phyloP scores from a whole-genome alignment of 2,329 filamentous ascomycete species.

The Furcasterigmium sp. region DNA sequence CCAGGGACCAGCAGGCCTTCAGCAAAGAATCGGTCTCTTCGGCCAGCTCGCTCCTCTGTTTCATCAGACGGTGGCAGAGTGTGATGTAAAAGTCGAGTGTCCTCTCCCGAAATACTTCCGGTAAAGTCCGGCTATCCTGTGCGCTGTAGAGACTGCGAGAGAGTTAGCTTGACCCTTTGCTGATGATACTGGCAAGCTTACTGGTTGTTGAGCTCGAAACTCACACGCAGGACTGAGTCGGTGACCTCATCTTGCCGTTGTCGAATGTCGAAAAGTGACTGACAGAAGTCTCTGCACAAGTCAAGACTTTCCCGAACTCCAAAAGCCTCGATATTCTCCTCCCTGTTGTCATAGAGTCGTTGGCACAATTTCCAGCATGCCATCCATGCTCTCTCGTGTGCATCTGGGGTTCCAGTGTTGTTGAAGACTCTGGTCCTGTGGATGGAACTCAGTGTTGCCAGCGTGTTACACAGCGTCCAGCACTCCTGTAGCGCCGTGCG shows the following conservation, averaged over 20 bases:
- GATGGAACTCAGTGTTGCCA: conserved; percentile 78
- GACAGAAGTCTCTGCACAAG: conserved; percentile 86
- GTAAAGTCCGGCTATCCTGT: conserved; percentile 71
- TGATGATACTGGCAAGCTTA: conserved; percentile 26
- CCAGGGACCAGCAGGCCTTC: conserved; percentile 81
- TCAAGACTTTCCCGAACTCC: conserved; percentile 74
- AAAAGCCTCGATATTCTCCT: conserved; percentile 61
- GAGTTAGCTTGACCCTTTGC: neutral
- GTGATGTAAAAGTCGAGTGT: conserved; percentile 95
- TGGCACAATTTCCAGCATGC: conserved; percentile 92
- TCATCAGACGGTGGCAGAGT: conserved; percentile 92
- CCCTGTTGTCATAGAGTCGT: conserved; percentile 75
- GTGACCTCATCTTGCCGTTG: conserved; percentile 70
- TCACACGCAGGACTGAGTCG: conserved; percentile 85
- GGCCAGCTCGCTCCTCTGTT: conserved; percentile 72
- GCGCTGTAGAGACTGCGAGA: conserved; percentile 71
- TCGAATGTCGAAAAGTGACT: conserved; percentile 82
- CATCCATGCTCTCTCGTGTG: conserved; percentile 86
- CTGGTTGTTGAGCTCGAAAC: conserved; percentile 94
- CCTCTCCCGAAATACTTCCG: conserved; percentile 80
- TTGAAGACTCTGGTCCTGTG: conserved; percentile 77
- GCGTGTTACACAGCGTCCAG: conserved; percentile 89
- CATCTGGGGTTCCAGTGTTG: conserved; percentile 66
- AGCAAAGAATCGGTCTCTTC: conserved; percentile 82
- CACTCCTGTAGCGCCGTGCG: conserved; percentile 77